Percentiles rank a stretch among this genome's conserved stretches.
Evolutionary conservation across 441 rosid species (phyloP).

Genomic region (Macaranga tanarius): DNA sequence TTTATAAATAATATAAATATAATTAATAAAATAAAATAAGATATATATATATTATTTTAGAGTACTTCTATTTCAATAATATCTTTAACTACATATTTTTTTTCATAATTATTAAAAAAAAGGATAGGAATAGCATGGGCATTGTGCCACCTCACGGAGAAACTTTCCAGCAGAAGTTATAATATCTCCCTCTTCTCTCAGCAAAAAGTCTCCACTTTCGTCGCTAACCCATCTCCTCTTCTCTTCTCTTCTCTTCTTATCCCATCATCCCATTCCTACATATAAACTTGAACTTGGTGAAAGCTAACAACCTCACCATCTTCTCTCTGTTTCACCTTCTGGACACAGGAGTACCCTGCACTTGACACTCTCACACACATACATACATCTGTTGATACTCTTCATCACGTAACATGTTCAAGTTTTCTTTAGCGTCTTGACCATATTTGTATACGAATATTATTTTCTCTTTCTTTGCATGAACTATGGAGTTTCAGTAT

Average conservation of each 20-base stretch:
- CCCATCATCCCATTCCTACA: too few species aligned
- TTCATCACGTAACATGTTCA: background rate
- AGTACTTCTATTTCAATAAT: too few species aligned
- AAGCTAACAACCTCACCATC: background rate
- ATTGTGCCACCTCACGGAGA: background rate
- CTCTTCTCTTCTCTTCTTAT: too few species aligned
- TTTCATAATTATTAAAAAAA: too few species aligned
- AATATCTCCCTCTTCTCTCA: background rate
- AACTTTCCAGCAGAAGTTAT: background rate
- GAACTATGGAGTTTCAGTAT: conserved; percentile 36
- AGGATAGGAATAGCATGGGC: background rate
- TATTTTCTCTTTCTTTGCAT: background rate
- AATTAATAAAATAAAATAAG: too few species aligned
- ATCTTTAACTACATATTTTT: too few species aligned
- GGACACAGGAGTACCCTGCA: too few species aligned
- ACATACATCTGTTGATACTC: background rate
- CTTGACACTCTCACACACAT: too few species aligned
- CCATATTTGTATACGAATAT: background rate
- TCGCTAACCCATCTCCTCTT: background rate
- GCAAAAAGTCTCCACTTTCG: background rate
- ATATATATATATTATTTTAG: too few species aligned
- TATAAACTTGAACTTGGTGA: background rate
- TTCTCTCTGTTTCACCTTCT: too few species aligned
- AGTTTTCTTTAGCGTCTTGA: background rate
- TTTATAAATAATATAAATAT: too few species aligned